phyloP scores from a whole-genome alignment of 257 asterid genomes.

The Jaltomata sinuosa region DNA sequence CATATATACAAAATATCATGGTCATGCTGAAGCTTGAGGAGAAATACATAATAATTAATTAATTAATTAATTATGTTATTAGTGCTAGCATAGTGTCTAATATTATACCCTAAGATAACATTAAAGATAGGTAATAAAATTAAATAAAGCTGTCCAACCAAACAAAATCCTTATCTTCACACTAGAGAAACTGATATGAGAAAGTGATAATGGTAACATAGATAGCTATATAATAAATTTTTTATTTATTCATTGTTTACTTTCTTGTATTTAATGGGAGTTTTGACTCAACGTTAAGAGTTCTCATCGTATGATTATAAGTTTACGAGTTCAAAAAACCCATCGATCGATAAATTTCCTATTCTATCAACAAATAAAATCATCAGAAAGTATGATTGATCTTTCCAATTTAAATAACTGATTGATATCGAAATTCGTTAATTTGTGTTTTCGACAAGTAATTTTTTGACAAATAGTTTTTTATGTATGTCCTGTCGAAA shows the following conservation, averaged over 20 bases:
- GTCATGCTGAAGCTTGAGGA: background rate
- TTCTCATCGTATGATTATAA: background rate
- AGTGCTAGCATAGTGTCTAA: background rate
- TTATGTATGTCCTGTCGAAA: background rate
- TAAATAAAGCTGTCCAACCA: background rate
- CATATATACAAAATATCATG: background rate
- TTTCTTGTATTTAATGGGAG: background rate
- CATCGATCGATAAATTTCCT: background rate
- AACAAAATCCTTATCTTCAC: slow-evolving; percentile 14
- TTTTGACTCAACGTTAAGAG: background rate
- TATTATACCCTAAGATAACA: background rate
- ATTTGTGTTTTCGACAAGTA: too few species aligned
- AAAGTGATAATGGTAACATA: background rate
- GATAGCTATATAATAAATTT: background rate
- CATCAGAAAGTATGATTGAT: too few species aligned
- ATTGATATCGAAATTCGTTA: too few species aligned
- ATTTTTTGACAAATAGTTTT: background rate
- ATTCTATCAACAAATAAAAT: too few species aligned
- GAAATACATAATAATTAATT: background rate
- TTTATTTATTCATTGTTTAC: background rate
- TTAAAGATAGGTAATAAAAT: slow-evolving; percentile 9
- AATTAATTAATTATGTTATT: background rate
- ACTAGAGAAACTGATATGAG: slow-evolving; percentile 3
- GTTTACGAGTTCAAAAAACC: background rate
- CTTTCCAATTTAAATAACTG: too few species aligned